Evolutionary conservation across 1,284 basidiomycete species (phyloP), one percentile per base, ranked within the genome.

Genomic region (Microbotryomycetes sp.): DNA sequence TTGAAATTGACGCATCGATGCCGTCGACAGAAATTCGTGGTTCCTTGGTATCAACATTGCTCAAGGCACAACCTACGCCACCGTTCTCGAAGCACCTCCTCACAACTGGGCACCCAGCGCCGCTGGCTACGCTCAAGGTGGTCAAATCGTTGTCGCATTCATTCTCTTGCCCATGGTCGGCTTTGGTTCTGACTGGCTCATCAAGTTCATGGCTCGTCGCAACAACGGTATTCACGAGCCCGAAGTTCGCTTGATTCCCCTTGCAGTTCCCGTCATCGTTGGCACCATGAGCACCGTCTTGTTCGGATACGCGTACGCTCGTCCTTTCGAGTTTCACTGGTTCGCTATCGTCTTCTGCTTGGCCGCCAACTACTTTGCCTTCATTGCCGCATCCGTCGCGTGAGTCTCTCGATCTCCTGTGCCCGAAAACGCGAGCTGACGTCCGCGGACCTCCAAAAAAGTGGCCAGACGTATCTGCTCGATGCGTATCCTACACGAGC

Each of bases 221-320:
- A 80, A 80, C 61, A 75, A 76, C 42, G 80, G 80, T 0, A 70
- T 80, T 4, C 80, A 80, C 67, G 80, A 81, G 66, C 80, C 80
- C 1, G 80, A 36, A 6, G 58, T 54, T 22, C 12, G 46, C 67
- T 73, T 79, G 22, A 76, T 80, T 6, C 64, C 77, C 23, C 79
- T 79, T 65, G 74, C 78, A 60, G 56, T 74, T 6, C 71, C 75
- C 7, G 79, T 79, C 77, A 71, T 79, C 7, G 75, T 78, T 60
- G 50, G 50, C 6, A 26, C 31, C 7, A 31, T 26, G 7, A 19
- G 22, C n/a, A 29, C 26, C 16, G 31, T 52, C 50, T 31, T 52
- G 26, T 52, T 52, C 23, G 50, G 50, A 7, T 52, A 52, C 31
- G 50, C 9, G 26, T 52, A 52, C 50, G 31, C 19, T 31, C 31